These are phyloP conservation scores for Cryptosporidium muris DNA, from an alignment of 169 alveolate species.

Conservation along the genomic window DNA sequence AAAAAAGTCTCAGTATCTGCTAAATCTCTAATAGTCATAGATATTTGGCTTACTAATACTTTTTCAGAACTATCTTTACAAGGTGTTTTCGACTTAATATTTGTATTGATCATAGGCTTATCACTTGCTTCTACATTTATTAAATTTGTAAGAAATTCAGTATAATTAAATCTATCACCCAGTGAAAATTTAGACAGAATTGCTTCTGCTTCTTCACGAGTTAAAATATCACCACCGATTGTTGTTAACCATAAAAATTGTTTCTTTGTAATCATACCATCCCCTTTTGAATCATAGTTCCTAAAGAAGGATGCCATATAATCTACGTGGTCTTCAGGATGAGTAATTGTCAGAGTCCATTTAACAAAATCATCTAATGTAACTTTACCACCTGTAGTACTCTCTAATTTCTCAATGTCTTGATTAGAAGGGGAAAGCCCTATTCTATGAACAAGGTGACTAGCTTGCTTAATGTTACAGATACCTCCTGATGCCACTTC, in stretches of 20 bases:
- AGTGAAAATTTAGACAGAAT: conserved; percentile 22
- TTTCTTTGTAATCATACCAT: conserved; percentile 50
- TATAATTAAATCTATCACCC: conserved; percentile 24
- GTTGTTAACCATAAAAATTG: conserved; percentile 68
- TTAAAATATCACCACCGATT: conserved; percentile 53
- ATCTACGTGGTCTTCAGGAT: conserved; percentile 66
- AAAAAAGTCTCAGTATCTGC: conserved; percentile 56
- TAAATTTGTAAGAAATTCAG: conserved; percentile 25
- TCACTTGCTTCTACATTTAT: conserved; percentile 41
- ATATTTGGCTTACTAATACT: conserved; percentile 34
- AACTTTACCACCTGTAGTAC: conserved; percentile 14
- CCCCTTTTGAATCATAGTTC: conserved; percentile 23
- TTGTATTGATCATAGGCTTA: conserved; percentile 41
- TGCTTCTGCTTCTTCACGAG: conserved; percentile 67
- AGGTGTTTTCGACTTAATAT: conserved; percentile 1
- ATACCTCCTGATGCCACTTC: conserved; percentile 41
- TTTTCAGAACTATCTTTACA: conserved; percentile 11
- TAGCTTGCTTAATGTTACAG: conserved; percentile 25
- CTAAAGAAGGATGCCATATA: conserved; percentile 63
- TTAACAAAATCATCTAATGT: conserved; percentile 60
- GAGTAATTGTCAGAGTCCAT: conserved; percentile 52
- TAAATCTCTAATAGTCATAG: conserved; percentile 44
- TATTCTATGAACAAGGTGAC: conserved; percentile 61
- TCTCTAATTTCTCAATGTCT: conserved; percentile 24
- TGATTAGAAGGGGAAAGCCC: conserved; percentile 60